Base-by-base conservation (phyloP, 176 grass and related monocot genomes). In the Typha latifolia region DNA sequence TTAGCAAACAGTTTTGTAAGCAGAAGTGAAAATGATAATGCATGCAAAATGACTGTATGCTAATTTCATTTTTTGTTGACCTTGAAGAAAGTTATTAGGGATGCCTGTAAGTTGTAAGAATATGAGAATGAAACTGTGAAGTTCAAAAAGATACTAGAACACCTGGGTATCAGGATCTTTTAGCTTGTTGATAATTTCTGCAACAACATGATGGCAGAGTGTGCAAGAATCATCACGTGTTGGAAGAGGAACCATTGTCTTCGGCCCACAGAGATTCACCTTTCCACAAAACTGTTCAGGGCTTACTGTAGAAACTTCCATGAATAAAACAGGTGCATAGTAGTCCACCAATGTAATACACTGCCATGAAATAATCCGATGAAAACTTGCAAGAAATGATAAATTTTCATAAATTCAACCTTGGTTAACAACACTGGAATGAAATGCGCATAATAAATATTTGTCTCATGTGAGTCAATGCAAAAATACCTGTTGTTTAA, bases 281-380 rank as follows among this genome's bases (percentile, higher is more conserved):
- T 81, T 80, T 14, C 77, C 70, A 34, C 87, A 91, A 14, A 91
- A 78, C 63, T 86, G 63, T 22, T 91, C 84, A 37, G 87, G 82
- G 56, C 19, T 69, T 68, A 86, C 50, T 32, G 59, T 37, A 11
- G 87, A 82, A 69, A 86, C 72, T 69, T 91, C 87, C 57, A 69
- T 3, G 77, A 91, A 84, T 72, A 91, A 78, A 75, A 78, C 48
- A 5, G 84, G 77, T 22, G 86, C 62, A 12, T 91, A 91, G 71
- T 91, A 86, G 66, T 90, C 84, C 12, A 91, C 84, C 80, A 91
- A 57, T n/a, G 83, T 91, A 59, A 91, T 77, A 78, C 87, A 91
- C 87, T 91, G 84, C 15, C 49, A 14, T 13, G 62, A 53, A 64
- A 43, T 43, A 43, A 43, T 43, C 37, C 9, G 37, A 43, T 43